Evolutionary conservation across 331 rosid genomes (phyloP).

Genomic region (Telfairia occidentalis): DNA sequence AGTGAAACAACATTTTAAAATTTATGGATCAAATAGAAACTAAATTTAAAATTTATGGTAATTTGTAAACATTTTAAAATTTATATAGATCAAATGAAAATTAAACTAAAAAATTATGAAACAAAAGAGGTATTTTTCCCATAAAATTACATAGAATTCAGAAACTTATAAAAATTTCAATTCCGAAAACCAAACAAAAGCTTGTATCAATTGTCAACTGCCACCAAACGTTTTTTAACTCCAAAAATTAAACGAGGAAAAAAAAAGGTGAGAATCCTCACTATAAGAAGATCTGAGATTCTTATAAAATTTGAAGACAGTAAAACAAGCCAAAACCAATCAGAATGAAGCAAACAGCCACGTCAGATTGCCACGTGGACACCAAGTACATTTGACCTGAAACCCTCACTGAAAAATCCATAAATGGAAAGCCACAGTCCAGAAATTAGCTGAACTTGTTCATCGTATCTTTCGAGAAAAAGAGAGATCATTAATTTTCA

Average conservation of each 20-base stretch:
- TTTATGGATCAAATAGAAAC: too few relatives aligned
- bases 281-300: too few relatives aligned
- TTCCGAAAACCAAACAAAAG: neutral
- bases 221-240: neutral
- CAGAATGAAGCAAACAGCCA: neutral
- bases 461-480: neutral
- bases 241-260: neutral
- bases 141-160: too few relatives aligned
- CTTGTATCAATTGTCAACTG: neutral
- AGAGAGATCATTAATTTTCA: neutral
- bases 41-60: too few relatives aligned
- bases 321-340: neutral
- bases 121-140: too few relatives aligned
- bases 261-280: too few relatives aligned
- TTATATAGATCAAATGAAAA: too few relatives aligned
- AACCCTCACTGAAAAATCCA: neutral
- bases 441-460: neutral
- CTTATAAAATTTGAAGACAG: too few relatives aligned
- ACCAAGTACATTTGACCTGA: constrained; percentile 7
- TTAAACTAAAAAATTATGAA: too few relatives aligned
- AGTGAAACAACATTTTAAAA: too few relatives aligned
- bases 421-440: constrained; percentile 2
- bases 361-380: constrained; percentile 10
- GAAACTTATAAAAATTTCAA: too few relatives aligned
- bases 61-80: too few relatives aligned